A percentile compares a stretch with the other conserved stretches of the same genome.
Conservation (phyloP, 192 early-diverging fungal genomes). For the Entophlyctis luteolus region DNA sequence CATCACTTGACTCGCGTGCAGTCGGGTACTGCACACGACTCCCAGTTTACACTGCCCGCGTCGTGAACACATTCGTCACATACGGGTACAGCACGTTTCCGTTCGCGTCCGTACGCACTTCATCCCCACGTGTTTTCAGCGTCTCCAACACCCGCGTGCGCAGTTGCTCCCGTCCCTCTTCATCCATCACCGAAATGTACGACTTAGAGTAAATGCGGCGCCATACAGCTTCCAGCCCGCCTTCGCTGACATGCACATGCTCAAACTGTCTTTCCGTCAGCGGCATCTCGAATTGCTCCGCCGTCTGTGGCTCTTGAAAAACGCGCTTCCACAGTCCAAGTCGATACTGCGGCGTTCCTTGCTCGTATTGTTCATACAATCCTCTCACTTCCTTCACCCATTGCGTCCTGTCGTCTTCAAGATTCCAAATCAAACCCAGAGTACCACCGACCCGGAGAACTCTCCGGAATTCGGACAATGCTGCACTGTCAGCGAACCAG, state of each 20-base stretch:
- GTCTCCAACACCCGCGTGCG: background rate
- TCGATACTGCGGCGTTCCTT: constrained; percentile 44
- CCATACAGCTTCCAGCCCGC: constrained; percentile 15
- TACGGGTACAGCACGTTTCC: background rate
- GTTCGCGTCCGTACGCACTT: background rate
- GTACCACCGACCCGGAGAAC: constrained; percentile 41
- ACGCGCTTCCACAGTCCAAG: constrained; percentile 41
- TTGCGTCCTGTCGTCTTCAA: constrained; percentile 32
- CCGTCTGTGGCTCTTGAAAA: constrained; percentile 24
- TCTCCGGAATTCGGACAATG: constrained; percentile 39
- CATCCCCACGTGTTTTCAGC: background rate
- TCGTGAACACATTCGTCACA: background rate
- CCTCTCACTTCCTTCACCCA: constrained; percentile 33
- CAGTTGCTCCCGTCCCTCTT: background rate
- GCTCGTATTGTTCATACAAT: constrained; percentile 43
- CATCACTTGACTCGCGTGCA: too few species aligned
- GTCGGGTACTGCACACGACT: too few species aligned
- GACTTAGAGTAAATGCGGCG: constrained; percentile 33
- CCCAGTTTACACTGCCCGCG: too few species aligned
- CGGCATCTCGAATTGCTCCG: constrained; percentile 15
- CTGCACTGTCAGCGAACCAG: constrained; percentile 47
- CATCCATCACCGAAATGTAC: constrained; percentile 27
- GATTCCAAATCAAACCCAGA: constrained; percentile 42
- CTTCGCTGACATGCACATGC: background rate
- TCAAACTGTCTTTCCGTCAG: constrained; percentile 6